Evolutionary conservation across 768 basidiomycete genomes (phyloP), one percentile per base, ranked within the genome.

Genomic region (Collybia sordida): DNA sequence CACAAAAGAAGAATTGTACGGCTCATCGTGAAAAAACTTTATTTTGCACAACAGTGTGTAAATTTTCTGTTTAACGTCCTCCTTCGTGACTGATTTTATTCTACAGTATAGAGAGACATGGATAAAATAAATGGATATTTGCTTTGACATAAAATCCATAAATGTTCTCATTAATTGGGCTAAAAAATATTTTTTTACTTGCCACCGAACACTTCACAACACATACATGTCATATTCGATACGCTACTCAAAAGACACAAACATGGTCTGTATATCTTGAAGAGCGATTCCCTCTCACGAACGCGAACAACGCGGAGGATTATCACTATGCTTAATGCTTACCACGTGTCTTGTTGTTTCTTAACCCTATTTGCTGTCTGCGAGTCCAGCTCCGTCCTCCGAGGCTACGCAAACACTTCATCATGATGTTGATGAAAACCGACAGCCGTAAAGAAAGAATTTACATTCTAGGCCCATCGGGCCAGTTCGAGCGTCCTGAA

Each of bases 1-100:
- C 47, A 63, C 70, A 43, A 74, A 75, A 55, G 75, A 78, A 57
- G 75, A 77, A 53, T 66, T 78, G 28, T 78, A 75, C 57, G 63
- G 67, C 14, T 69, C 68, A 36, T 71, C 60, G 56, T 65, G 53
- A 63, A 59, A 62, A 51, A 28, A 37, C 51, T 43, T 35, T 36
- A 22, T 22, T 27, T 31, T 45, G 49, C 45, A 45, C 48, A 49
- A 47, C 42, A 48, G 59, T 59, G 22, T 21, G 53, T 54, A n/a
- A 6, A 12, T 19, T 44, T 38, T 8, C 15, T 34, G 12, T 6
- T 4, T 22, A 21, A 2, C 5, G 5, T 4, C 7, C 4, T 7
- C 21, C 4, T 4, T 11, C 38, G 7, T 21, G 4, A 25, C 34
- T 35, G 17, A 24, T 24, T 49, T 1, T 50, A 31, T 14, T 21